Evolutionary conservation across 352 stramenopile species (phyloP).

Genomic region (Pythium phragmitis): DNA sequence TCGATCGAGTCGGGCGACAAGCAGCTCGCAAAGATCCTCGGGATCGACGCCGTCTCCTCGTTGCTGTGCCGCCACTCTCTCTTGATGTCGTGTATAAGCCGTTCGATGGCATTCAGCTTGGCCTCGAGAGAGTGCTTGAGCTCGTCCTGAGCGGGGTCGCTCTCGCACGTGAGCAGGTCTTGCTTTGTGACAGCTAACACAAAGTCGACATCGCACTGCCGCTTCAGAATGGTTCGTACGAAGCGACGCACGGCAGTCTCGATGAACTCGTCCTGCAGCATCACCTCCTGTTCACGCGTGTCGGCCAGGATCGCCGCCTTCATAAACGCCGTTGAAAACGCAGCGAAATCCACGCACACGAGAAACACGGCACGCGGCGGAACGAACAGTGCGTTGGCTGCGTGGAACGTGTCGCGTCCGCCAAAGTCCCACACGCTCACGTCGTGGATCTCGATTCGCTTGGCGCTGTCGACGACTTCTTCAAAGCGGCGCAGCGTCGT

Average conservation of each 20-base stretch:
- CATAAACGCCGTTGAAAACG: not conserved
- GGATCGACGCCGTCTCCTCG: no score
- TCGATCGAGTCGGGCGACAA: no score
- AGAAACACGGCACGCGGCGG: not conserved
- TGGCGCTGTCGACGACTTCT: no score
- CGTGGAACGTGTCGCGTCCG: no score
- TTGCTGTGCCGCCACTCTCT: no score
- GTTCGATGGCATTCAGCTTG: not conserved
- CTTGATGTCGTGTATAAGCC: no score
- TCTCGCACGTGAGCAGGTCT: constrained; percentile 17
- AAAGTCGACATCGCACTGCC: not conserved
- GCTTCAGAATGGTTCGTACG: not conserved
- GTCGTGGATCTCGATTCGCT: no score
- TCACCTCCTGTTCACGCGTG: not conserved
- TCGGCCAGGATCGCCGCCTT: not conserved
- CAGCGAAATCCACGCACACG: not conserved
- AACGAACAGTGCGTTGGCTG: no score
- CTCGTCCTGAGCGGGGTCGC: constrained; percentile 38
- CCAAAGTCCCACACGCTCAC: no score
- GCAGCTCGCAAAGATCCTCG: no score
- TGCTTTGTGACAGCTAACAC: not conserved
- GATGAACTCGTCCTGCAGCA: not conserved
- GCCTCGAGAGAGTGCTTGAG: constrained; percentile 1
- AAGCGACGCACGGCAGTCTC: not conserved
- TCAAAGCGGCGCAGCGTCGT: no score